Conservation (phyloP, 306 rosid genomes). For the Crataegus laevigata region DNA sequence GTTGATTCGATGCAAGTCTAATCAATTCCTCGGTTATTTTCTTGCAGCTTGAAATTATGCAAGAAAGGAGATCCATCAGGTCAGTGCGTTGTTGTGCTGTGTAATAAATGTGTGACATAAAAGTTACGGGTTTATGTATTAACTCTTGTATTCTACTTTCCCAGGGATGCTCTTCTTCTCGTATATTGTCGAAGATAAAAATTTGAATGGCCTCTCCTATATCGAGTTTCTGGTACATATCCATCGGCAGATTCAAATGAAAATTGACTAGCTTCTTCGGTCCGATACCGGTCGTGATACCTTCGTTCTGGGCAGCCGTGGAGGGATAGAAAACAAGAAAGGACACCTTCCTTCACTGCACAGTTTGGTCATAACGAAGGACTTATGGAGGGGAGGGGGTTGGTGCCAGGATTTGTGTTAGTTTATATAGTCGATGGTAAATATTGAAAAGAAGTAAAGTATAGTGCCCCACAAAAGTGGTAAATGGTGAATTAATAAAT, state of each 20-base stretch:
- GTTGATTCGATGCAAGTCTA: not conserved
- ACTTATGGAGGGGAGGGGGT: not conserved
- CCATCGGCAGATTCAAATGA: conserved; percentile 79
- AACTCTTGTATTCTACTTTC: conserved; percentile 4
- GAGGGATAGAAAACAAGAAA: not conserved
- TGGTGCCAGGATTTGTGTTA: not conserved
- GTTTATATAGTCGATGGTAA: not conserved
- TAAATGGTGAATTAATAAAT: too few species aligned
- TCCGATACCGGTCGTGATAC: too few species aligned
- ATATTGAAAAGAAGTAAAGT: not conserved
- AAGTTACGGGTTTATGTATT: not conserved
- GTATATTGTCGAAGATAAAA: conserved; percentile 74
- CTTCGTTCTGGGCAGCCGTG: not conserved
- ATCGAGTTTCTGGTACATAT: conserved; percentile 78
- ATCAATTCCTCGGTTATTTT: not conserved
- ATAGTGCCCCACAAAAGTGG: too few species aligned
- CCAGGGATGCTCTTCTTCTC: conserved; percentile 75
- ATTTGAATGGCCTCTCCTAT: conserved; percentile 61
- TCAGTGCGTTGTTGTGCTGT: conserved; percentile 29
- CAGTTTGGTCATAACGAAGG: not conserved
- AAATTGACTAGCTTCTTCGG: conserved; percentile 28
- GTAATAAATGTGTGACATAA: not conserved
- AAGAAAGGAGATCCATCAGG: conserved; percentile 86
- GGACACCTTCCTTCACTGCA: not conserved
- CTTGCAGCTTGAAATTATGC: conserved; percentile 69